Conservation (phyloP, 345 rosid genomes). For the Acer campestre region DNA sequence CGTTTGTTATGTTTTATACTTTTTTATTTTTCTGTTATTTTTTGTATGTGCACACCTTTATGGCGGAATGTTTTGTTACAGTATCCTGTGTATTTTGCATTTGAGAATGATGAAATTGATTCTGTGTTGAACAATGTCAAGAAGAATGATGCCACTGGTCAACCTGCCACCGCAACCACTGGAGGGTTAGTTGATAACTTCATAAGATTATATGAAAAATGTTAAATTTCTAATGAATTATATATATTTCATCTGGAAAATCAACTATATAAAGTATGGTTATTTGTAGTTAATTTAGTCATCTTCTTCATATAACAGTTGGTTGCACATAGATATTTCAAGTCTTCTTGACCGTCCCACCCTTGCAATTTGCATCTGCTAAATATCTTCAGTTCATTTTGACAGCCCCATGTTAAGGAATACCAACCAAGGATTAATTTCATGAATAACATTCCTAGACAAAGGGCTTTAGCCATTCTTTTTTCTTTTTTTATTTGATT, state of each 20-base stretch:
- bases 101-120: constrained; percentile 83
- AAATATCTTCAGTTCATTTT: neutral
- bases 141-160: constrained; percentile 86
- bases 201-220: neutral
- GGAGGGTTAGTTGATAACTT: constrained; percentile 77
- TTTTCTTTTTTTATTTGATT: neutral
- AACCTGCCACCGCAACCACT: constrained; percentile 91
- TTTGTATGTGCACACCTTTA: neutral
- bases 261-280: neutral
- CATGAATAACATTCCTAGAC: neutral
- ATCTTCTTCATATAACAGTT: neutral
- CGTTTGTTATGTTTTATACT: neutral
- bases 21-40: neutral
- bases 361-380: neutral
- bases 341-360: neutral
- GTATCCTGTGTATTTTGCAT: constrained; percentile 97
- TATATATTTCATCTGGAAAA: neutral
- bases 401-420: neutral
- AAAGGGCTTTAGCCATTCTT: neutral
- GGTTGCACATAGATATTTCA: neutral
- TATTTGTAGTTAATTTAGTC: neutral
- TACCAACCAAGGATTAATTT: neutral
- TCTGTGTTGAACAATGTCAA: constrained; percentile 78
- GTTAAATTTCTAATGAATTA: constrained; percentile 7
- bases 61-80: constrained; percentile 34